A percentile compares a stretch with the other conserved stretches of the same genome.
Conservation (phyloP, 768 basidiomycete genomes). For the Boletus coccyginus region DNA sequence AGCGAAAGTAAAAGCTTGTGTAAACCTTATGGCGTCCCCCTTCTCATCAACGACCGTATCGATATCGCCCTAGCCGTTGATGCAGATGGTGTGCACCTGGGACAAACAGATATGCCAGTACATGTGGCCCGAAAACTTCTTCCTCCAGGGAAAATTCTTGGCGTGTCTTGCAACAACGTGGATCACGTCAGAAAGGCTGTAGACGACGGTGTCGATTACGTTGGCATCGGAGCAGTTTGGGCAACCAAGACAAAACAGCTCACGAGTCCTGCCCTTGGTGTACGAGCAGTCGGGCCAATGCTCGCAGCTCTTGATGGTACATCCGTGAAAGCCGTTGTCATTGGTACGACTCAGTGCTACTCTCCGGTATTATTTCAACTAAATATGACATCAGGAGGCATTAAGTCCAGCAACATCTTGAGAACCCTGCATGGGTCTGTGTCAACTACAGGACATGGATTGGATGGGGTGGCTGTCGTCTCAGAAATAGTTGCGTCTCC, state of each 20-base stretch:
- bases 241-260: slow-evolving; percentile 77
- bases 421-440: slow-evolving; percentile 72
- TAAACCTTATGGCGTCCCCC: slow-evolving; percentile 70
- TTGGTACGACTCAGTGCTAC: slow-evolving; percentile 52
- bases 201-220: slow-evolving; percentile 70
- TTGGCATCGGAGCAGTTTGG: slow-evolving; percentile 87
- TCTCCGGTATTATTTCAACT: not conserved
- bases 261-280: slow-evolving; percentile 61
- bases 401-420: slow-evolving; percentile 75
- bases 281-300: slow-evolving; percentile 66
- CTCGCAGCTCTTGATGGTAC: slow-evolving; percentile 64
- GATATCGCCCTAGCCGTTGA: slow-evolving; percentile 81
- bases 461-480: slow-evolving; percentile 87
- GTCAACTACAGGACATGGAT: slow-evolving; percentile 49
- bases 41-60: slow-evolving; percentile 86
- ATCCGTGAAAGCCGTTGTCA: slow-evolving; percentile 71
- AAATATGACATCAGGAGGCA: slow-evolving; percentile 60
- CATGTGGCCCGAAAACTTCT: slow-evolving; percentile 63
- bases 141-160: slow-evolving; percentile 69
- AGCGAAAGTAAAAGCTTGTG: slow-evolving; percentile 66
- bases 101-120: slow-evolving; percentile 83
- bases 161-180: slow-evolving; percentile 71
- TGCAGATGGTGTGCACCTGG: slow-evolving; percentile 82
- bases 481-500: slow-evolving; percentile 77
- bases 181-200: slow-evolving; percentile 64